These are phyloP conservation scores for Suillus bovinus DNA, from an alignment of 768 basidiomycete genomes.

Conservation along the genomic window DNA sequence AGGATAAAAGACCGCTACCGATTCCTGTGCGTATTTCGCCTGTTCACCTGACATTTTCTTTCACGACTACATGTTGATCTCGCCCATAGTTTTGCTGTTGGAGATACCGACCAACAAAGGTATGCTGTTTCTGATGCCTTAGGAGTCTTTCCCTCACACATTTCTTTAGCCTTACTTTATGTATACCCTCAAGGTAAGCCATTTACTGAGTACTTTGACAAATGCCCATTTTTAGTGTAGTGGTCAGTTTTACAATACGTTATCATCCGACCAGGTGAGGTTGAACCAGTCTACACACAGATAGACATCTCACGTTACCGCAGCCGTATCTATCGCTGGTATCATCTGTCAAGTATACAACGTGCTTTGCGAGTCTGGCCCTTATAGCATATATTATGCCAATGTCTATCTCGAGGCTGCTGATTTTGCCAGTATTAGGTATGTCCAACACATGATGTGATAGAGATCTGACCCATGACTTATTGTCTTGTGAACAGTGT, in stretches of 20 bases:
- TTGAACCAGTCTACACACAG: not conserved
- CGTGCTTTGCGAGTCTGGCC: conserved; percentile 67
- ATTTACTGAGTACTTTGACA: not conserved
- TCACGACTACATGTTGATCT: not conserved
- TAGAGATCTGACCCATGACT: not conserved
- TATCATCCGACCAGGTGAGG: conserved; percentile 59
- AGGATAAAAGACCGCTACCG: conserved; percentile 75
- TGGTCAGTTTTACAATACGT: conserved; percentile 92
- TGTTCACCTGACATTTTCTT: conserved; percentile 16
- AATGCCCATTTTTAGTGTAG: conserved; percentile 33
- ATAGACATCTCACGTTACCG: not conserved
- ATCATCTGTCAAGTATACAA: conserved; percentile 72
- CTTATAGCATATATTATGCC: conserved; percentile 62
- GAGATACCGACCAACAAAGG: conserved; percentile 82
- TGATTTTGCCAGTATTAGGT: conserved; percentile 85
- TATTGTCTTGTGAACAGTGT: conserved; percentile 43
- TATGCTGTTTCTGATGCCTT: conserved; percentile 19
- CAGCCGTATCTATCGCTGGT: conserved; percentile 58
- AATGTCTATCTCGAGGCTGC: conserved; percentile 68
- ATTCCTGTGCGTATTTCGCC: conserved; percentile 52
- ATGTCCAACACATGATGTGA: conserved; percentile 12
- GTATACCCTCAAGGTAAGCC: conserved; percentile 74
- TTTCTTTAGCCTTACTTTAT: conserved; percentile 75
- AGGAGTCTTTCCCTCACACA: conserved; percentile 1
- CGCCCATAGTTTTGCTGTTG: conserved; percentile 69